Evolutionary conservation across 768 basidiomycete species (phyloP).

Genomic region (Collybia mongolica): DNA sequence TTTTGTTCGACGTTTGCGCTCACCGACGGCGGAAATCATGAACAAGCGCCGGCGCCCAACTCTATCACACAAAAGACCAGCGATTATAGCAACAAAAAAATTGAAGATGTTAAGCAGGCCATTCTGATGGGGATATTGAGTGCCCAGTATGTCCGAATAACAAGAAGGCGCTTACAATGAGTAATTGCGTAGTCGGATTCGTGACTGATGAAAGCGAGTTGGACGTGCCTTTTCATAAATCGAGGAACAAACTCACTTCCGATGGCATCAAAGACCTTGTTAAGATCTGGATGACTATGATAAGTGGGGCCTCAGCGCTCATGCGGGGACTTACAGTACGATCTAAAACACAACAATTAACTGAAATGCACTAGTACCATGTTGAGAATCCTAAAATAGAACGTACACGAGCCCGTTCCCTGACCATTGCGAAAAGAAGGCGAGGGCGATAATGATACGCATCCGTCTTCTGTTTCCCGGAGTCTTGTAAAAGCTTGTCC

Average conservation of each 20-base stretch:
- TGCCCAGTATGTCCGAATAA: neutral
- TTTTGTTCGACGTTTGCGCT: slow-evolving; percentile 8
- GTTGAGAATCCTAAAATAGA: neutral
- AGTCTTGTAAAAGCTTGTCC: slow-evolving; percentile 42
- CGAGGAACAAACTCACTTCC: slow-evolving; percentile 30
- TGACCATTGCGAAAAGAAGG: slow-evolving; percentile 61
- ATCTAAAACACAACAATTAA: slow-evolving; percentile 20
- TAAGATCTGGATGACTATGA: slow-evolving; percentile 31
- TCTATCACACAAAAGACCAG: slow-evolving; percentile 47
- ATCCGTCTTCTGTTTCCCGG: slow-evolving; percentile 54
- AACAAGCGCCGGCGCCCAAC: slow-evolving; percentile 51
- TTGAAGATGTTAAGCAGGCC: slow-evolving; percentile 56
- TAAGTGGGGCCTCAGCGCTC: neutral
- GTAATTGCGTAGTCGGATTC: slow-evolving; percentile 39
- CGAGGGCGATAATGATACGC: slow-evolving; percentile 56
- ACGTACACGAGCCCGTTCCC: slow-evolving; percentile 48
- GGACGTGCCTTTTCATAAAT: neutral
- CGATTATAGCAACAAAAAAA: slow-evolving; percentile 49
- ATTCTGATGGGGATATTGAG: slow-evolving; percentile 33
- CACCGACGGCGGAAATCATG: slow-evolving; percentile 43
- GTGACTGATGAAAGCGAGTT: slow-evolving; percentile 28
- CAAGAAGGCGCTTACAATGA: slow-evolving; percentile 28
- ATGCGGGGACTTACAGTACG: slow-evolving; percentile 38
- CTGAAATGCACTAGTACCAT: no score
- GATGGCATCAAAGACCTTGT: slow-evolving; percentile 51